Percentiles rank a stretch among this genome's conserved stretches.
These are phyloP conservation scores for Penicillium rolfsii DNA, from an alignment of 2,329 filamentous ascomycete species.

Conservation along the genomic window DNA sequence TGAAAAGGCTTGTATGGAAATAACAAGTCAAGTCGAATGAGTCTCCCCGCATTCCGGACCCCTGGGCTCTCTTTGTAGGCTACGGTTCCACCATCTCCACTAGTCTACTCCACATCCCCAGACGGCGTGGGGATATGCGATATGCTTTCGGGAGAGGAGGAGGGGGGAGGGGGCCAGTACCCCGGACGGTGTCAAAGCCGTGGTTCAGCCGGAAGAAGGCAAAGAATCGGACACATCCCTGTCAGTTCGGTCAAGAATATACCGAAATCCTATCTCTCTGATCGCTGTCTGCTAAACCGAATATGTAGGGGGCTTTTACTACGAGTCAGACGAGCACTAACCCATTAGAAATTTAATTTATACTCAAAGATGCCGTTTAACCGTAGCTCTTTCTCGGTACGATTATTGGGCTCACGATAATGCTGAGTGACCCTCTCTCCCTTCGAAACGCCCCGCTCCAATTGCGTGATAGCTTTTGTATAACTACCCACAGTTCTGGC, in stretches of 20 bases:
- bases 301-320: background rate
- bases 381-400: background rate
- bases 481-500: constrained; percentile 3
- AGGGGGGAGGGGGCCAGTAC: background rate
- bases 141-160: background rate
- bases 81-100: constrained; percentile 1
- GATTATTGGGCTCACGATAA: background rate
- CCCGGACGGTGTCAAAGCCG: background rate
- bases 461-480: constrained; percentile 5
- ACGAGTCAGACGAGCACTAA: background rate
- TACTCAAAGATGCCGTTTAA: background rate
- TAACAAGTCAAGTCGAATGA: background rate
- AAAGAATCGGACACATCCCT: constrained; percentile 1
- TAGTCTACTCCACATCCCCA: constrained; percentile 15
- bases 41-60: constrained; percentile 1
- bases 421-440: background rate
- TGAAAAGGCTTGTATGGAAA: background rate
- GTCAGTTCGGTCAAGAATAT: constrained; percentile 9
- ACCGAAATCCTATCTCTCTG: constrained; percentile 5
- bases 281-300: background rate
- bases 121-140: constrained; percentile 9
- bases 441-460: background rate
- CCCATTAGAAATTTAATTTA: background rate
- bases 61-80: constrained; percentile 6
- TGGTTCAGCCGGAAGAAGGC: background rate